Base-by-base conservation (phyloP, 2,329 filamentous ascomycete species). In the Cryphonectria radicalis region DNA sequence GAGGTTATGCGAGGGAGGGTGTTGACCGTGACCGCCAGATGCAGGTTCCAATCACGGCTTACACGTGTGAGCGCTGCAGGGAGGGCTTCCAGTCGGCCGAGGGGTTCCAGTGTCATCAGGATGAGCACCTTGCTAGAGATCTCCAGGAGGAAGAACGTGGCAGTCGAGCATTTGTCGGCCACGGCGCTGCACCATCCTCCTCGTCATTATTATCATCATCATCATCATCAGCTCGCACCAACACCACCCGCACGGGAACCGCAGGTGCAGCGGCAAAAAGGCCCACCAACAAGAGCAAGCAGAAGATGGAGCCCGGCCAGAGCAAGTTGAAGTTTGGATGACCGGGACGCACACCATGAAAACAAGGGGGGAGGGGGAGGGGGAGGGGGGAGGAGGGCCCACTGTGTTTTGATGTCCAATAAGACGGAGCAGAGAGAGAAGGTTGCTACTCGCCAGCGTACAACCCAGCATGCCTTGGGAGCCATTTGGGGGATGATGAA, bases 91-190 rank as follows among this genome's bases (percentile, higher is more conserved):
- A 86, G 17, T 83, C 85, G 55, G 78, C 83, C 37, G 88, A 91
- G 70, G 86, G 87, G 75, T 78, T 90, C 63, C 87, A 90, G 74
- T 95, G 93, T 81, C 96, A 99, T 80, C 86, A 91, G 68, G 96
- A 99, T 80, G 98, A 95, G 91, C 96, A 99, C 82, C 92, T 97
- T 81, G 96, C 96, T 63, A 93, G 93, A 81, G 92, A 95, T 76
- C 85, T 99, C 42, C 91, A 95, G 74, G 87, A 85, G 70, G 86
- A 91, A 75, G 87, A 92, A 82, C 85, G 86, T 85, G 84, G 81
- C 80, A 83, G 75, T 71, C 77, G 80, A 72, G 77, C 80, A 83
- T 84, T 86, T 79, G 84, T 78, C 74, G 81, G 80, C 68, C 79
- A 78, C 5, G 74, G 76, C 73, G 71, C 78, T 75, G 43, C 43